A percentile compares a stretch with the other conserved stretches of the same genome.
phyloP scores from a whole-genome alignment of 768 basidiomycete species.

The Tylopilus vinaceipallidus region DNA sequence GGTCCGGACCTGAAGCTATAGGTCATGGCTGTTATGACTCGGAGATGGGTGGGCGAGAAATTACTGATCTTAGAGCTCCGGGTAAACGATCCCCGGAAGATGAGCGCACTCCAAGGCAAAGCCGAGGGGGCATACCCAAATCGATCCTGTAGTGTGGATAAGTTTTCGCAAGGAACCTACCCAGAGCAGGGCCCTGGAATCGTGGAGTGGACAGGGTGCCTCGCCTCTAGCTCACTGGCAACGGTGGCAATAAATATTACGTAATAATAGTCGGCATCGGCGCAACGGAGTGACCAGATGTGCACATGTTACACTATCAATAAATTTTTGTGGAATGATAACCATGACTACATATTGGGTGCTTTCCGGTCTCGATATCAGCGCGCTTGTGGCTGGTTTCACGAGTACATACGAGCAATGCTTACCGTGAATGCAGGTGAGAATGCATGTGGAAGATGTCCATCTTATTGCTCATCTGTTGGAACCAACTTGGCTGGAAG shows the following conservation, averaged over 20 bases:
- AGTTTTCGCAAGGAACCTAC: too few relatives aligned
- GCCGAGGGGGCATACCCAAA: too few relatives aligned
- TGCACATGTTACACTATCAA: background rate
- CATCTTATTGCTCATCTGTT: background rate
- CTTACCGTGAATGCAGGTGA: background rate
- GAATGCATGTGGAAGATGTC: background rate
- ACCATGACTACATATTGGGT: slow-evolving; percentile 15
- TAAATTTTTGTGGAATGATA: slow-evolving; percentile 7
- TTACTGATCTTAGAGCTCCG: slow-evolving; percentile 6
- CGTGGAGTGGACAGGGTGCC: background rate
- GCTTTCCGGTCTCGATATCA: background rate
- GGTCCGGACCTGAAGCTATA: background rate
- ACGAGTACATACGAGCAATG: too few relatives aligned
- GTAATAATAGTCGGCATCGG: background rate
- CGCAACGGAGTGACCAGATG: background rate
- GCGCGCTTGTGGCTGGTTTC: too few relatives aligned
- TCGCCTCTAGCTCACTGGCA: background rate
- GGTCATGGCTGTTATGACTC: background rate
- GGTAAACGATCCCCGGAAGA: too few relatives aligned
- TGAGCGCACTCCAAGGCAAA: too few relatives aligned
- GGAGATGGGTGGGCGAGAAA: background rate
- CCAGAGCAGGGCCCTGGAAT: too few relatives aligned
- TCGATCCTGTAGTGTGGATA: too few relatives aligned
- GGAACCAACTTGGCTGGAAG: background rate
- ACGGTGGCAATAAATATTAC: slow-evolving; percentile 6